Evolutionary conservation across 2,329 filamentous ascomycete species (phyloP).

Genomic region (Elsinoe fawcettii): DNA sequence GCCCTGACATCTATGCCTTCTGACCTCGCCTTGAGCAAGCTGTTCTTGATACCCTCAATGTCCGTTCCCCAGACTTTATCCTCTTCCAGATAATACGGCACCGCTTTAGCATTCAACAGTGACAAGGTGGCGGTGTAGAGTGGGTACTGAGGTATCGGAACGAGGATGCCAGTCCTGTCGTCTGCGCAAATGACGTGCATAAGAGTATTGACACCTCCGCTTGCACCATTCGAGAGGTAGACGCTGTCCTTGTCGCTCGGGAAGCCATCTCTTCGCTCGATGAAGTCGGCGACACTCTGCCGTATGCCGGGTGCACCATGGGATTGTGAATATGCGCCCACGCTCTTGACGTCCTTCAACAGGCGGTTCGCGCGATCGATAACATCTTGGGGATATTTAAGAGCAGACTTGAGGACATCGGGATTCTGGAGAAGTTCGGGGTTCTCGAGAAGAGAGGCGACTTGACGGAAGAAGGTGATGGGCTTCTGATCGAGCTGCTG

Average conservation of each 20-base stretch:
- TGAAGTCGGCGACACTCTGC: conserved; percentile 83
- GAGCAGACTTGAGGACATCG: conserved; percentile 62
- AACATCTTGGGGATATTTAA: conserved; percentile 87
- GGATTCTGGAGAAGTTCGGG: conserved; percentile 74
- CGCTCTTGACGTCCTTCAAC: conserved; percentile 75
- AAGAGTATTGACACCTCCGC: conserved; percentile 88
- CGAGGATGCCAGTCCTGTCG: conserved; percentile 71
- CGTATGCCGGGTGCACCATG: conserved; percentile 80
- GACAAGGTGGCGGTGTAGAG: conserved; percentile 91
- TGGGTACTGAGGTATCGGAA: conserved; percentile 96
- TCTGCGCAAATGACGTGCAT: conserved; percentile 79
- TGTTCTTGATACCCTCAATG: conserved; percentile 63
- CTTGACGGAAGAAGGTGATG: conserved; percentile 97
- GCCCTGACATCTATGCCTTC: conserved; percentile 81
- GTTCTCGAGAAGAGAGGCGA: conserved; percentile 87
- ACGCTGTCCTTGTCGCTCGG: conserved; percentile 71
- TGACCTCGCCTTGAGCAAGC: conserved; percentile 65
- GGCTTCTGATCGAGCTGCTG: conserved; percentile 99
- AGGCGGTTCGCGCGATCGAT: conserved; percentile 75
- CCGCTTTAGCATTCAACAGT: conserved; percentile 74
- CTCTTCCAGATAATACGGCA: conserved; percentile 93
- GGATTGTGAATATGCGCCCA: conserved; percentile 94
- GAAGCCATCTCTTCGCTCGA: conserved; percentile 82
- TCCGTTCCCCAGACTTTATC: conserved; percentile 80
- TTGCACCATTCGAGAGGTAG: conserved; percentile 87